Evolutionary conservation across 345 rosid genomes (phyloP), one percentile per base, ranked within the genome.

Genomic region (Sapria himalayana): DNA sequence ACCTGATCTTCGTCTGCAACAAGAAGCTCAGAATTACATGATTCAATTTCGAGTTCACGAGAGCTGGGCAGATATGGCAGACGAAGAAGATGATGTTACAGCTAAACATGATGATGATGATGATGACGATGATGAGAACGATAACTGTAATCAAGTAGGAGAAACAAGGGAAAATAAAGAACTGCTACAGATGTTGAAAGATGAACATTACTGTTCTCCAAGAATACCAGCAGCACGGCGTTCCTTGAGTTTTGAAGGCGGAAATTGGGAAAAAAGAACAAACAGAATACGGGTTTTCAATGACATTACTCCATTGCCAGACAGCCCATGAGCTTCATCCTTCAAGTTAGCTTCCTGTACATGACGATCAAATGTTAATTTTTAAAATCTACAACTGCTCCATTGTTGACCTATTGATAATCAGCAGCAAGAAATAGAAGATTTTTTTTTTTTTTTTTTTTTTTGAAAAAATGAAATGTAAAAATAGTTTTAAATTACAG

Each of bases 21-120:
- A 41, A 41, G 13, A 33, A 41, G 17, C 36, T 43, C 18, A 40
- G 41, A 45, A 49, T 25, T 39, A 37, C 48, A 4, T 22, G 37
- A 15, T 19, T 22, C 37, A 29, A n/a, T n/a, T n/a, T 25, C 36
- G 27, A 25, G 43, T 39, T 24, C 63, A 61, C 51, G 76, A 68
- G 63, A 80, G 79, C 37, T 80, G 91, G 96, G 96, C 82, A 9
- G 96, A 76, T 43, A 67, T 76, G 10, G 89, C 49, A 3, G 92
- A 76, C 57, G 94, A 79, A 50, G 84, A 76, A 36, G 86, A 73
- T 31, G 36, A 51, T n/a, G n/a, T n/a, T n/a, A n/a, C n/a, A n/a
- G n/a, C n/a, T n/a, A n/a, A n/a, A n/a, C n/a, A n/a, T n/a, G n/a
- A n/a, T n/a, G n/a, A n/a, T n/a, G n/a, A n/a, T n/a, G n/a, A n/a